phyloP scores from a whole-genome alignment of 2,329 filamentous ascomycete genomes.

The Stagonosporopsis cucurbitacearum region DNA sequence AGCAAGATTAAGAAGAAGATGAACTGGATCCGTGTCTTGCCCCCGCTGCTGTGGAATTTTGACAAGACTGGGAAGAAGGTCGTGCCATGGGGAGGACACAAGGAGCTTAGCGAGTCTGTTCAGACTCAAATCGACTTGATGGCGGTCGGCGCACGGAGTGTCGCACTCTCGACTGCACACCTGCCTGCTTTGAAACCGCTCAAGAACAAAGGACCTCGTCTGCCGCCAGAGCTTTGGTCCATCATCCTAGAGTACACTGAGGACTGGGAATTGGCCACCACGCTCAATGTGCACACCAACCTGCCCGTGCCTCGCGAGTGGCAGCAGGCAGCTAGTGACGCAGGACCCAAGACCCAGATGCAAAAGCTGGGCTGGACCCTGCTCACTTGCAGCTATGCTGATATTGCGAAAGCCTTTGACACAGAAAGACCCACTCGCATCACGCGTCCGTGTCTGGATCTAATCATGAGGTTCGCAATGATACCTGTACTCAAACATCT shows the following conservation, averaged over 20 bases:
- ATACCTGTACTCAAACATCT: slow-evolving; percentile 78
- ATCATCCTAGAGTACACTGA: slow-evolving; percentile 82
- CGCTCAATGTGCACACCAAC: slow-evolving; percentile 80
- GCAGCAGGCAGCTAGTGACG: slow-evolving; percentile 67
- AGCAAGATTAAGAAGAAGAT: slow-evolving; percentile 83
- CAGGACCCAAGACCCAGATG: slow-evolving; percentile 74
- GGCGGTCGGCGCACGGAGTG: slow-evolving; percentile 73
- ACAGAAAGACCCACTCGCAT: slow-evolving; percentile 75
- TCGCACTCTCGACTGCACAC: slow-evolving; percentile 44
- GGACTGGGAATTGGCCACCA: slow-evolving; percentile 90
- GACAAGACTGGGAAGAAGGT: slow-evolving; percentile 60
- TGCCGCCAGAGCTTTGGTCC: slow-evolving; percentile 89
- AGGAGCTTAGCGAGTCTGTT: slow-evolving; percentile 75
- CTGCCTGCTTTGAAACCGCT: slow-evolving; percentile 41
- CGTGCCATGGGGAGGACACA: slow-evolving; percentile 64
- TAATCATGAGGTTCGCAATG: slow-evolving; percentile 90
- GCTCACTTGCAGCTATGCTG: slow-evolving; percentile 71
- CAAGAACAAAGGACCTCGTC: slow-evolving; percentile 49
- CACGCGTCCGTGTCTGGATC: slow-evolving; percentile 80
- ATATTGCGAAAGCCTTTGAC: slow-evolving; percentile 76
- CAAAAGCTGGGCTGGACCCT: slow-evolving; percentile 85
- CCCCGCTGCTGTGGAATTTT: slow-evolving; percentile 84
- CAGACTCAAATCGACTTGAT: slow-evolving; percentile 79
- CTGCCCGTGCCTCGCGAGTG: slow-evolving; percentile 76
- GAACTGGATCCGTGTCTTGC: slow-evolving; percentile 84